Evolutionary conservation across 2,329 filamentous ascomycete genomes (phyloP), one percentile per base, ranked within the genome.

Genomic region (Chaetomiaceae sp.): DNA sequence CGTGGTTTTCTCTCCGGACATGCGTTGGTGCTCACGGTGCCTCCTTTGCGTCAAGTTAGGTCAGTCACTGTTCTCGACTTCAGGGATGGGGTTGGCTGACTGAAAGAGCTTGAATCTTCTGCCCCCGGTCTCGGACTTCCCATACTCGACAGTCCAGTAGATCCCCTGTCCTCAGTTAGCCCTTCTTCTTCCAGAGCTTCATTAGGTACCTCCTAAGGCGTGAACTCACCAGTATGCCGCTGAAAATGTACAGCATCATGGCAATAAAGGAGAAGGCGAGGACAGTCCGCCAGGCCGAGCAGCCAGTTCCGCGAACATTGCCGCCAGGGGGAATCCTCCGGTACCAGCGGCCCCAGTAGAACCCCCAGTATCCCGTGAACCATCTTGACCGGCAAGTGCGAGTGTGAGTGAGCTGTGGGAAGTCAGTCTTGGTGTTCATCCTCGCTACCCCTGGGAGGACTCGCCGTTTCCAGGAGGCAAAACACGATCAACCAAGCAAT

Each of bases 331-430:
- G 42, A 9, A 6, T 29, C 6, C 47, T 42, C 15, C 45, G 36
- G n/a, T 59, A 57, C 56, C 56, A 59, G 2, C 50, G 19, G 6
- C 56, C 59, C 59, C 56, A 61, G 45, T 59, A 59, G 33, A 57
- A 61, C 2, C 56, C 59, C 59, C 59, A 59, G 33, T 61, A 59
- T 6, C 6, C 39, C 12, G 27, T 42, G 22, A 38, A 59, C 56
- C 59, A 61, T 2, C 25, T 46, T 2, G 50, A 47, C 5, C 40
- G n/a, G 47, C 59, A 61, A 4, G 57, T 47, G 31, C 50, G 27
- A 3, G 25, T 46, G 3, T 57, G 43, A 7, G 54, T 57, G 14
- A 61, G 45, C 59, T 61, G 12, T 6, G 14, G 20, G 5, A 5
- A 6, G 27, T 58, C 29, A 55, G 44, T 27, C n/a, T n/a, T n/a